Evolutionary conservation across 805 yeast genomes (phyloP).

Genomic region (Torulaspora quercuum): DNA sequence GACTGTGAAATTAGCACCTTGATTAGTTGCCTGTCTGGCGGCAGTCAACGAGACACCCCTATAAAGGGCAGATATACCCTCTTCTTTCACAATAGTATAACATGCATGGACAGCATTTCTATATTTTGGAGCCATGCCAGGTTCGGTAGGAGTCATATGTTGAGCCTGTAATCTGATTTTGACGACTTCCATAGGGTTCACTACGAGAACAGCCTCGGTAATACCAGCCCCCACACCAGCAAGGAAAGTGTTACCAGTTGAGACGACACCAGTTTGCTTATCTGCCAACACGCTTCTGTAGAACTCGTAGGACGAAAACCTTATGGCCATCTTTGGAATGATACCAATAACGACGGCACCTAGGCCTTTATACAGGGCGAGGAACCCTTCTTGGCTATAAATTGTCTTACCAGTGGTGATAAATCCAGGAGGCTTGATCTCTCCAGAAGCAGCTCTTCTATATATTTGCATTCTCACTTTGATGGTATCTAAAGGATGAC

Average conservation of each 20-base stretch:
- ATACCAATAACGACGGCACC: conserved; percentile 97
- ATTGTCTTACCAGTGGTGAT: conserved; percentile 75
- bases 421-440: conserved; percentile 76
- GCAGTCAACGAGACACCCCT: conserved; percentile 95
- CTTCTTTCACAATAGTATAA: conserved; percentile 78
- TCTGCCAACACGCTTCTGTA: conserved; percentile 68
- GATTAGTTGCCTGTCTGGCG: conserved; percentile 96
- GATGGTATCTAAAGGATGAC: conserved; percentile 97
- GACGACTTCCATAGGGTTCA: conserved; percentile 96
- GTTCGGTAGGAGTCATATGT: conserved; percentile 45
- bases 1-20: conserved; percentile 96
- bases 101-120: conserved; percentile 91
- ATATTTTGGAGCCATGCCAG: conserved; percentile 67
- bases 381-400: conserved; percentile 72
- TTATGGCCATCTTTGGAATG: conserved; percentile 96
- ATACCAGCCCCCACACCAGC: conserved; percentile 98
- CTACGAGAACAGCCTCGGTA: conserved; percentile 92
- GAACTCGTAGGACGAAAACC: conserved; percentile 91
- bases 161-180: conserved; percentile 96
- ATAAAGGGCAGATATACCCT: conserved; percentile 83
- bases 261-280: conserved; percentile 55
- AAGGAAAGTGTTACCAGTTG: conserved; percentile 72
- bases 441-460: conserved; percentile 55
- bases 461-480: conserved; percentile 96
- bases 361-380: conserved; percentile 89